These are phyloP conservation scores for Trypanosoma rangeli DNA, from an alignment of 208 protist genomes.

Conservation along the genomic window DNA sequence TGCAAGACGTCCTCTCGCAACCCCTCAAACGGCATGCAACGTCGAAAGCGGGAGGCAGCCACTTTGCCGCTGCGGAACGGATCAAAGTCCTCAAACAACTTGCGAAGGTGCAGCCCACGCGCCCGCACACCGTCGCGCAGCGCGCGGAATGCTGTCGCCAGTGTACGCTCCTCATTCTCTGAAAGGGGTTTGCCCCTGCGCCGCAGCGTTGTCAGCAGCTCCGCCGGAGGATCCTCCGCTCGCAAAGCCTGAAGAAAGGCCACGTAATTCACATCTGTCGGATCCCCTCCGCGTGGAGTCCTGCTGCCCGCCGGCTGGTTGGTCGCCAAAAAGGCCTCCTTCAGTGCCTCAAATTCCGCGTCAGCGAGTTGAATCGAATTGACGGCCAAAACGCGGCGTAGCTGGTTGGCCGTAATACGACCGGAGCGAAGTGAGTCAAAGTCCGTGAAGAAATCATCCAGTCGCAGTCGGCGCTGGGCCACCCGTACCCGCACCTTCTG, in stretches of 20 bases:
- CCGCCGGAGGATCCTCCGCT: slow-evolving; percentile 29
- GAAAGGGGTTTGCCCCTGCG: slow-evolving; percentile 36
- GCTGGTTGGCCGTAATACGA: slow-evolving; percentile 75
- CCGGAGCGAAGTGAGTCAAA: slow-evolving; percentile 80
- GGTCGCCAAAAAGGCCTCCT: slow-evolving; percentile 28
- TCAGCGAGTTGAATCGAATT: slow-evolving; percentile 54
- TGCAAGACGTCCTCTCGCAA: slow-evolving; percentile 33
- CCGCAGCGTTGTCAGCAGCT: slow-evolving; percentile 32
- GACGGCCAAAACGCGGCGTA: slow-evolving; percentile 60
- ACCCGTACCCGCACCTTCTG: slow-evolving; percentile 48
- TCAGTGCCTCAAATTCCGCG: slow-evolving; percentile 43
- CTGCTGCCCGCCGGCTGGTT: slow-evolving; percentile 1
- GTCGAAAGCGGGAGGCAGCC: slow-evolving; percentile 63
- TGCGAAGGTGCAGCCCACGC: slow-evolving; percentile 46
- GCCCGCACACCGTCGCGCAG: slow-evolving; percentile 50
- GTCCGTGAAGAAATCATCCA: slow-evolving; percentile 83
- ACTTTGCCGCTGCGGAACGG: slow-evolving; percentile 66
- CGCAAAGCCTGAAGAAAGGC: slow-evolving; percentile 49
- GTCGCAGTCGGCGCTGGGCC: slow-evolving; percentile 64
- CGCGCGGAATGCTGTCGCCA: slow-evolving; percentile 35
- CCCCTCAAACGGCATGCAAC: slow-evolving; percentile 57
- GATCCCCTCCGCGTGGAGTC: slow-evolving; percentile 6
- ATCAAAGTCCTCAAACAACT: slow-evolving; percentile 82
- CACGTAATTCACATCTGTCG: slow-evolving; percentile 41
- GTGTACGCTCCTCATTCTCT: slow-evolving; percentile 42